Evolutionary conservation across 2,329 filamentous ascomycete genomes (phyloP), one percentile per base, ranked within the genome.

Genomic region (Lasiodiplodia sp.): DNA sequence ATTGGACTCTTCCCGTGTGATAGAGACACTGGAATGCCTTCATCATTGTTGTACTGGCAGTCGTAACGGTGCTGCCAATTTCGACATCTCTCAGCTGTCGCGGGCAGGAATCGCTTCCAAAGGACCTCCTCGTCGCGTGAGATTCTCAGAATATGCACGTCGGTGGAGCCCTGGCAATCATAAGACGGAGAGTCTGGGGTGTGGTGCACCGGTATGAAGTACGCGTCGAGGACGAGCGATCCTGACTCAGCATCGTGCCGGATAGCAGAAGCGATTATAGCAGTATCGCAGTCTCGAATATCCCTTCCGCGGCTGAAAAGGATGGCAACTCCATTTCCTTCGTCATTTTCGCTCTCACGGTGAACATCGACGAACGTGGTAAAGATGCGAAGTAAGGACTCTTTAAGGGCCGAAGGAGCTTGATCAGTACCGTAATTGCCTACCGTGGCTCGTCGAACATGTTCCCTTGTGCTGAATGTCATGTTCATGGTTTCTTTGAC

Each of bases 1-100:
- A 79, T 23, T n/a, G 16, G 49, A 52, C 49, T 52, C 49, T 25
- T 23, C 21, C 49, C 49, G 49, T 28, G 37, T 40, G 57, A 10
- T 31, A 47, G 3, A 47, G 57, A 28, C 7, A 2, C 12, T 28
- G 34, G 38, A 47, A 40, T 16, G 11, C 57, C 37, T 12, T 28
- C 7, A 47, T 62, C 16, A n/a, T 16, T 11, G 23, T 23, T 47
- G 57, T 62, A 62, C 12, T 16, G 12, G 57, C 57, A 62, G 37
- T 62, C 38, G n/a, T n/a, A 2, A 28, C 23, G 57, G 38, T 62
- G 57, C 23, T 40, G 14, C 38, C 57, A 49, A 23, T 23, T 18
- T 40, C 57, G 57, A 28, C 57, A 62, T 23, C 57, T 37, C 31
- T 65, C 62, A 18, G 62, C 62, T n/a, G 38, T 34, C 11, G 37